Percentiles rank a stretch among this genome's conserved stretches.
Evolutionary conservation across 1,139 yeast genomes (phyloP).

Genomic region (Taphrina pruni): DNA sequence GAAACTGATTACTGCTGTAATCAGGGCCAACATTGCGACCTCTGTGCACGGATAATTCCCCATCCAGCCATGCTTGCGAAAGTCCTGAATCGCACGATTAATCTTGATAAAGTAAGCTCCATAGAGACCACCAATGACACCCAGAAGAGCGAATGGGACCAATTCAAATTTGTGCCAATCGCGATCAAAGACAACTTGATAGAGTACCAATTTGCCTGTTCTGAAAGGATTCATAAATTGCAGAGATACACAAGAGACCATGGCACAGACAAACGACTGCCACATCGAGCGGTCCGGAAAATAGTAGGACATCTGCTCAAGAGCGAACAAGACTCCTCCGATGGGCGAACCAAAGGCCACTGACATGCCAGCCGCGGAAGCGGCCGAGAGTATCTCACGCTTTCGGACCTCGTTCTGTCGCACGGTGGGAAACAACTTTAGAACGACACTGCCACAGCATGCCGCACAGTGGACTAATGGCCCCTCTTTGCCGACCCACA

Average conservation of each 20-base stretch:
- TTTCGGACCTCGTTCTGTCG: slow-evolving; percentile 62
- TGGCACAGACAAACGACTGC: slow-evolving; percentile 66
- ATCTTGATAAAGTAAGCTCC: slow-evolving; percentile 64
- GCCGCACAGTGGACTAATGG: slow-evolving; percentile 75
- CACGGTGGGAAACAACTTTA: slow-evolving; percentile 61
- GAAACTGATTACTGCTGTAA: slow-evolving; percentile 61
- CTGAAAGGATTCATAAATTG: slow-evolving; percentile 67
- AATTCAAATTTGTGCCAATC: slow-evolving; percentile 65
- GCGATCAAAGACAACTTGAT: slow-evolving; percentile 62
- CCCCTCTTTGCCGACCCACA: slow-evolving; percentile 70
- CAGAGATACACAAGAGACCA: slow-evolving; percentile 62
- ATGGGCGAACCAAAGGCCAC: slow-evolving; percentile 73
- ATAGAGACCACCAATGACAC: slow-evolving; percentile 63
- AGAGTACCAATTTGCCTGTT: slow-evolving; percentile 67
- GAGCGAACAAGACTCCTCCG: slow-evolving; percentile 69
- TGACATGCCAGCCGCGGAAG: slow-evolving; percentile 75
- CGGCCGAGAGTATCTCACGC: slow-evolving; percentile 66
- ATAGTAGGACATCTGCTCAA: slow-evolving; percentile 69
- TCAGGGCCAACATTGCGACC: slow-evolving; percentile 57
- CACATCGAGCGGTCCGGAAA: slow-evolving; percentile 65
- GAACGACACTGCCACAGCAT: slow-evolving; percentile 66
- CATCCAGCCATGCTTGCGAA: slow-evolving; percentile 49
- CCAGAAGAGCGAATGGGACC: slow-evolving; percentile 58
- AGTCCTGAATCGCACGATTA: slow-evolving; percentile 52
- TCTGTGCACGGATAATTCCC: slow-evolving; percentile 57